These are phyloP conservation scores for Pulveroboletus sp. DNA, from an alignment of 768 basidiomycete species.

Conservation along the genomic window DNA sequence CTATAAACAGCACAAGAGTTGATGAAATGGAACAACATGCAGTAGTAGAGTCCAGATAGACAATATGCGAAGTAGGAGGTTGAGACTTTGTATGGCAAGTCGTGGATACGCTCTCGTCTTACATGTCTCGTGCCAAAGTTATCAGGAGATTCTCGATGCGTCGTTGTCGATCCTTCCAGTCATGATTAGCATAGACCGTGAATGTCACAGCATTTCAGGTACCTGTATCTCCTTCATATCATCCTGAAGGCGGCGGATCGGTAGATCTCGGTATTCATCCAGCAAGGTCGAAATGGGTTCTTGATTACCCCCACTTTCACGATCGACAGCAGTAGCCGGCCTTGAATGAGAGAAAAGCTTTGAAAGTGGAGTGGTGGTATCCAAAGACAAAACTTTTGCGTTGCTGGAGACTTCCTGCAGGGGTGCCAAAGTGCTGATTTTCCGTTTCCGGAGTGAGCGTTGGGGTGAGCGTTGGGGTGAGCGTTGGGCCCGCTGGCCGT, in stretches of 20 bases:
- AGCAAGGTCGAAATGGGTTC: constrained; percentile 56
- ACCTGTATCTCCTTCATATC: constrained; percentile 85
- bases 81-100: not conserved
- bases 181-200: not conserved
- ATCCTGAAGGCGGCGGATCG: constrained; percentile 62
- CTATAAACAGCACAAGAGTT: not conserved
- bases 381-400: constrained; percentile 27
- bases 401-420: constrained; percentile 28
- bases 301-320: constrained; percentile 38
- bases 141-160: constrained; percentile 71
- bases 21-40: not conserved
- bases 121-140: constrained; percentile 62
- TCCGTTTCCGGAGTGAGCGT: constrained; percentile 18
- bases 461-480: constrained; percentile 9
- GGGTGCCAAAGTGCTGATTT: constrained; percentile 24
- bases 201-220: constrained; percentile 11
- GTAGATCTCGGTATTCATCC: constrained; percentile 59
- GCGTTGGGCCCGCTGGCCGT: constrained; percentile 6
- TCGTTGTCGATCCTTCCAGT: constrained; percentile 60
- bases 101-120: constrained; percentile 31
- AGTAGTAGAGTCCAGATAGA: not conserved
- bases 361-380: constrained; percentile 25
- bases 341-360: constrained; percentile 25
- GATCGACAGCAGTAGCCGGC: constrained; percentile 23
- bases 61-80: not conserved